phyloP scores from a whole-genome alignment of 805 yeast genomes.

The Lipomyces lipofer region DNA sequence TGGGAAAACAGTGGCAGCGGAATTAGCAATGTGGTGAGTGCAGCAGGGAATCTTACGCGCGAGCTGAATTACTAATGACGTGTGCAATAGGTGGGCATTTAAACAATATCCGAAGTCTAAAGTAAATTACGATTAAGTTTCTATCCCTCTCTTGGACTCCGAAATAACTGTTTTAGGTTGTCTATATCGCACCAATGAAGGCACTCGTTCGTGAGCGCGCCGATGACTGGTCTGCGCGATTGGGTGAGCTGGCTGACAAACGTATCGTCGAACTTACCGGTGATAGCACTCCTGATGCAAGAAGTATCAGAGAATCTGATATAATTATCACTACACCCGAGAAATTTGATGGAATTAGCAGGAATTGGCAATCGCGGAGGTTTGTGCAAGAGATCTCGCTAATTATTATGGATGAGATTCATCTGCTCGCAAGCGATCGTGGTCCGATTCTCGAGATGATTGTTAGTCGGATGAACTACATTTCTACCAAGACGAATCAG shows the following conservation, averaged over 20 bases:
- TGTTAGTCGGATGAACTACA: constrained; percentile 81
- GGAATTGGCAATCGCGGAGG: constrained; percentile 78
- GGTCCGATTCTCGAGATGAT: constrained; percentile 87
- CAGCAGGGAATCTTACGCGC: too few species aligned
- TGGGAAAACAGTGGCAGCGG: constrained; percentile 97
- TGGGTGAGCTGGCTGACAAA: constrained; percentile 45
- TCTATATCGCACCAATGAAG: constrained; percentile 87
- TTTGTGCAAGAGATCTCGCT: constrained; percentile 74
- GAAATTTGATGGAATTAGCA: constrained; percentile 83
- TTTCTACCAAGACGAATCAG: constrained; percentile 58
- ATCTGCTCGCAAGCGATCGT: constrained; percentile 78
- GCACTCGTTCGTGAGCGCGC: constrained; percentile 83
- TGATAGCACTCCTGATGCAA: constrained; percentile 73
- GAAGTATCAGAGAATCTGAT: constrained; percentile 65
- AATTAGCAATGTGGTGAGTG: constrained; percentile 83
- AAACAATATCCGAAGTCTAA: constrained; percentile 63
- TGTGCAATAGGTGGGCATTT: constrained; percentile 66
- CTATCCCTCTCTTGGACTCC: too few species aligned
- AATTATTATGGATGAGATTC: constrained; percentile 84
- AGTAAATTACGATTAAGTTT: too few species aligned
- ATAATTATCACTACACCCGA: constrained; percentile 83
- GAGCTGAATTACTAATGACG: constrained; percentile 1
- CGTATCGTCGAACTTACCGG: constrained; percentile 78
- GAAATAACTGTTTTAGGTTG: too few species aligned
- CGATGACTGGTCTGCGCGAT: constrained; percentile 69